phyloP scores from a whole-genome alignment of 2,329 filamentous ascomycete species.

The Calonectria hongkongensis region DNA sequence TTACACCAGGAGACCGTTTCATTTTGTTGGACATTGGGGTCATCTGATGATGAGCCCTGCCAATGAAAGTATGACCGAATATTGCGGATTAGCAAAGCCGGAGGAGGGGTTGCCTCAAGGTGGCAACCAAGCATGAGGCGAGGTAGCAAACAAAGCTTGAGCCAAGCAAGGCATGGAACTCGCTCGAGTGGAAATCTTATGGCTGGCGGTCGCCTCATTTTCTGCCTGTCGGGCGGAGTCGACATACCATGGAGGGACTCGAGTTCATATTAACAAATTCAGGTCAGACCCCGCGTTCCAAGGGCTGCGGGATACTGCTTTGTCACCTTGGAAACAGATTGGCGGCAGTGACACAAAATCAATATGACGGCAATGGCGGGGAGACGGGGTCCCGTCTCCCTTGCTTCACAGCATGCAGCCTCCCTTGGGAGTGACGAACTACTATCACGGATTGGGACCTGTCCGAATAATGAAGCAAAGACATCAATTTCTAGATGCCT shows the following conservation, averaged over 20 bases:
- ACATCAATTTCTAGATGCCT: background rate
- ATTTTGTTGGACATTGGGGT: conserved; percentile 5
- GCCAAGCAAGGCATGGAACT: background rate
- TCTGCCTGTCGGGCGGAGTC: background rate
- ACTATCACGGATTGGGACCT: background rate
- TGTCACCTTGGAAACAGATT: conserved; percentile 18
- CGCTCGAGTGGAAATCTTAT: too few species aligned
- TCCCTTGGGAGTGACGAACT: conserved; percentile 26
- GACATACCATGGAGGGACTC: conserved; percentile 23
- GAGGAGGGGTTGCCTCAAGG: background rate
- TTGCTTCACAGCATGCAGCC: conserved; percentile 24
- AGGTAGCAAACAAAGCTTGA: background rate
- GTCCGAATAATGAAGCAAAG: background rate
- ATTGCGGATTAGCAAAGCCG: too few species aligned
- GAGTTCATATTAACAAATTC: conserved; percentile 24
- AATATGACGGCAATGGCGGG: conserved; percentile 1
- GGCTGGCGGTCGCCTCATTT: conserved; percentile 8
- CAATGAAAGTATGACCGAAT: background rate
- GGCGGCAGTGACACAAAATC: conserved; percentile 9
- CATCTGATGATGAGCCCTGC: background rate
- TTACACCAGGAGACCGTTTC: conserved; percentile 3
- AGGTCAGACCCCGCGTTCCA: conserved; percentile 38
- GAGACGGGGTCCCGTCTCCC: conserved; percentile 5
- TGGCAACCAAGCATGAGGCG: background rate
- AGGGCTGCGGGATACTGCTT: background rate